These are phyloP conservation scores for Euphorbia corollata DNA, from an alignment of 441 rosid genomes.

Conservation along the genomic window DNA sequence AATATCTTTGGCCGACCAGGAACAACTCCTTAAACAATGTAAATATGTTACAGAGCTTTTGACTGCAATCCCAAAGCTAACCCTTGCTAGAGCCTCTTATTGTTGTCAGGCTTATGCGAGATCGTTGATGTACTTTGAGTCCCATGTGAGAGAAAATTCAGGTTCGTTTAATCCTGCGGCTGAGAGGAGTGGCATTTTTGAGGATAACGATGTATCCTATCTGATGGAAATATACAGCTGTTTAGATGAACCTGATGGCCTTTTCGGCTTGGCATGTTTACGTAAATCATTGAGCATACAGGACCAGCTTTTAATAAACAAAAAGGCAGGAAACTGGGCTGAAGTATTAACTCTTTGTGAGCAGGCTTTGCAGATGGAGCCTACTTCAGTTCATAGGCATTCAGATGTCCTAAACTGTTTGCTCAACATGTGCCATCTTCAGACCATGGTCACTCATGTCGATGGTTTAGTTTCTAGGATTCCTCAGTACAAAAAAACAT, in stretches of 20 bases:
- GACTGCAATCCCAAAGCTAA: constrained; percentile 76
- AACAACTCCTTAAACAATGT: constrained; percentile 77
- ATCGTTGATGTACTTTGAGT: constrained; percentile 95
- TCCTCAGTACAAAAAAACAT: constrained; percentile 88
- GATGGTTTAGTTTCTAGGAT: constrained; percentile 93
- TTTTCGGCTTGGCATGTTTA: constrained; percentile 86
- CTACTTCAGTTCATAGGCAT: constrained; percentile 87
- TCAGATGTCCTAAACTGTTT: constrained; percentile 94
- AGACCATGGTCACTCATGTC: constrained; percentile 96
- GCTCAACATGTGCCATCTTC: constrained; percentile 96
- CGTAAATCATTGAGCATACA: constrained; percentile 77
- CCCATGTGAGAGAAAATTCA: constrained; percentile 76
- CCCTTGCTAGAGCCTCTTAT: constrained; percentile 88
- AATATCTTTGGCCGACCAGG: constrained; percentile 45
- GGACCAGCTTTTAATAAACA: constrained; percentile 83
- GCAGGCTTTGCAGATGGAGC: constrained; percentile 97
- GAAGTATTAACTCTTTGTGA: constrained; percentile 95
- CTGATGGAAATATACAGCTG: constrained; percentile 95
- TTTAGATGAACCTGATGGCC: constrained; percentile 95
- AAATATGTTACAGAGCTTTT: constrained; percentile 88
- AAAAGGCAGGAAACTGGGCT: constrained; percentile 96
- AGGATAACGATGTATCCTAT: constrained; percentile 87
- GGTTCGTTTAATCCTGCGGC: constrained; percentile 98
- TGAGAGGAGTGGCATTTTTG: constrained; percentile 78
- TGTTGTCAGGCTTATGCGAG: constrained; percentile 97